phyloP scores from a whole-genome alignment of 257 asterid species.

The Fraxinus pennsylvanica region DNA sequence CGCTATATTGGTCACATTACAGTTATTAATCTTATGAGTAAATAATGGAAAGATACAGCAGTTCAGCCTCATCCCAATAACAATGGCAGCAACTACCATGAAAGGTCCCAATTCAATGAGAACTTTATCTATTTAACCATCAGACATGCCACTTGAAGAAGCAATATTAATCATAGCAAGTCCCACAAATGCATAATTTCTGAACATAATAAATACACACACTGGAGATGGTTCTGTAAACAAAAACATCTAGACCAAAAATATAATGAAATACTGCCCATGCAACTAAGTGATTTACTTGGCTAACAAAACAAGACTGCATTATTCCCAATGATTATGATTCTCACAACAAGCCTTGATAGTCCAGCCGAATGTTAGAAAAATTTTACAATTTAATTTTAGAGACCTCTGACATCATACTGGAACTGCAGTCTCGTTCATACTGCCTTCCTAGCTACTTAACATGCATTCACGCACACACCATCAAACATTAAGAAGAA shows the following conservation, averaged over 20 bases:
- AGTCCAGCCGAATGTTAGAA: background rate
- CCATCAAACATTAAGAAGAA: background rate
- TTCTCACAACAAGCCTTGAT: background rate
- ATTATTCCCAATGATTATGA: background rate
- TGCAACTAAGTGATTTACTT: background rate
- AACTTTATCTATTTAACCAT: conserved; percentile 15
- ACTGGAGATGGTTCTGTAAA: conserved; percentile 15
- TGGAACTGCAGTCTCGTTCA: background rate
- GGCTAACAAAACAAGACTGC: background rate
- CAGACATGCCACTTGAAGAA: conserved; percentile 11
- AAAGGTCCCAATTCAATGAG: conserved; percentile 10
- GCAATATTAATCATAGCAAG: background rate
- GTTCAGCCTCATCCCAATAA: background rate
- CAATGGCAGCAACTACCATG: conserved; percentile 14
- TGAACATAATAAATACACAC: conserved; percentile 11
- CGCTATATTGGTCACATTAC: background rate
- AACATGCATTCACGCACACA: conserved; percentile 14
- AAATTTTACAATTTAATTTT: conserved; percentile 13
- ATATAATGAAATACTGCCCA: background rate
- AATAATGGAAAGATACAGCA: conserved; percentile 8
- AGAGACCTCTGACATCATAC: background rate
- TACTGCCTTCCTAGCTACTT: background rate
- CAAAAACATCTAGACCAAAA: conserved; percentile 9
- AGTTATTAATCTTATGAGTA: background rate
- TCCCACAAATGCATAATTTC: conserved; percentile 6